These are phyloP conservation scores for Vanrija pseudolonga DNA, from an alignment of 1,284 basidiomycete species.

Conservation along the genomic window DNA sequence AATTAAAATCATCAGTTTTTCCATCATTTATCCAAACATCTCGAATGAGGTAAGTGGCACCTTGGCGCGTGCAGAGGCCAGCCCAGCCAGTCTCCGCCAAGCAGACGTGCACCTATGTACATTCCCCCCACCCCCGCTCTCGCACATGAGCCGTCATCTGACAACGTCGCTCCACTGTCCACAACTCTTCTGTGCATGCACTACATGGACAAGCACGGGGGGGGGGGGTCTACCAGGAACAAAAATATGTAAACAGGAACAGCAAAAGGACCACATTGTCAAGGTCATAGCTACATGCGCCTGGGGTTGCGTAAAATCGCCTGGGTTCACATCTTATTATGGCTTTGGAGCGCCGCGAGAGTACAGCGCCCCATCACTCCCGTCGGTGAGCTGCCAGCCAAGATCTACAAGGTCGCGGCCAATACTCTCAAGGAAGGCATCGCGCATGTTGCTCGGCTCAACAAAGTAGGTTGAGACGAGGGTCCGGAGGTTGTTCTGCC, in stretches of 20 bases:
- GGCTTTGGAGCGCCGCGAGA: not conserved
- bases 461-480: constrained; percentile 34
- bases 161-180: no score
- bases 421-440: constrained; percentile 41
- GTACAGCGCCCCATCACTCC: constrained; percentile 29
- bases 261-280: no score
- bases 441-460: constrained; percentile 23
- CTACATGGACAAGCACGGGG: not conserved
- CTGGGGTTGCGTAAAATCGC: not conserved
- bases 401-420: constrained; percentile 37
- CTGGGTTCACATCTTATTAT: not conserved
- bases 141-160: no score
- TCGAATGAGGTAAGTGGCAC: no score
- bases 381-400: constrained; percentile 37
- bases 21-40: no score
- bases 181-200: no score
- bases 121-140: no score
- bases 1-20: no score
- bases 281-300: no score
- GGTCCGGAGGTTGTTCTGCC: constrained; percentile 33
- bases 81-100: no score
- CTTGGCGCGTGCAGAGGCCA: no score
- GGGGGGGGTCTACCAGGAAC: not conserved
- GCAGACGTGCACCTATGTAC: no score
- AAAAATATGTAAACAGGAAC: not conserved